Conservation (phyloP, 176 grass and related monocot genomes). For the Oryza punctata region DNA sequence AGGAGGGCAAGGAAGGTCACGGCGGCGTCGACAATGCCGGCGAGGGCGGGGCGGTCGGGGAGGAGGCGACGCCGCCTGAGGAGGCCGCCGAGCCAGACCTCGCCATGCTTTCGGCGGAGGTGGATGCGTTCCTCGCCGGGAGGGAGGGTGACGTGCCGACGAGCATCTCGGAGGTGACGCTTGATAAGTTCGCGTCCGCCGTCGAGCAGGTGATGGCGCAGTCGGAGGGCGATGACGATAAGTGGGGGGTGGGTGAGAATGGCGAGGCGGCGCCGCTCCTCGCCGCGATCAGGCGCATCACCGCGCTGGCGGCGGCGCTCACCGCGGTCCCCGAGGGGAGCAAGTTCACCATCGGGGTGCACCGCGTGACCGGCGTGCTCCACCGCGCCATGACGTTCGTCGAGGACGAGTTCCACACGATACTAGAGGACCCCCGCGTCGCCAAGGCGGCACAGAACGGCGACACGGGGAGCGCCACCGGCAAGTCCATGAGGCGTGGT, state of each 20-base stretch:
- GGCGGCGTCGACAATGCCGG: neutral
- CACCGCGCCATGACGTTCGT: slow-evolving; percentile 79
- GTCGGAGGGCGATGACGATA: slow-evolving; percentile 54
- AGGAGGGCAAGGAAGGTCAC: neutral
- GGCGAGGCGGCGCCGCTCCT: slow-evolving; percentile 53
- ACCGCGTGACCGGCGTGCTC: slow-evolving; percentile 66
- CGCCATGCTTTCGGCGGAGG: slow-evolving; percentile 54
- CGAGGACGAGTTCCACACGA: slow-evolving; percentile 78
- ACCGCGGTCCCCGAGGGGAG: neutral
- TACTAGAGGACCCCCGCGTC: slow-evolving; percentile 57
- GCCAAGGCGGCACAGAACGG: slow-evolving; percentile 16
- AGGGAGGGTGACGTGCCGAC: neutral
- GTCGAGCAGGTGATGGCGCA: slow-evolving; percentile 70
- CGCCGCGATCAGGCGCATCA: slow-evolving; percentile 44
- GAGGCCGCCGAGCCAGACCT: slow-evolving; percentile 49
- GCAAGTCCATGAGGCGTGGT: slow-evolving; percentile 20
- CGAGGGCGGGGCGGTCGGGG: neutral
- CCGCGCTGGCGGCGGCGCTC: slow-evolving; percentile 44
- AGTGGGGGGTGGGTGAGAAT: slow-evolving; percentile 39
- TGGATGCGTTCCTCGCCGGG: slow-evolving; percentile 62
- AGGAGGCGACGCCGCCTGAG: neutral
- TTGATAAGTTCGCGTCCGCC: slow-evolving; percentile 57
- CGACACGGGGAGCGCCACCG: slow-evolving; percentile 37
- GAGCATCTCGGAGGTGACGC: slow-evolving; percentile 59
- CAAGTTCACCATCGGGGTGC: slow-evolving; percentile 48